phyloP scores from a whole-genome alignment of 805 yeast species.

The Yamadazyma ubonensis region DNA sequence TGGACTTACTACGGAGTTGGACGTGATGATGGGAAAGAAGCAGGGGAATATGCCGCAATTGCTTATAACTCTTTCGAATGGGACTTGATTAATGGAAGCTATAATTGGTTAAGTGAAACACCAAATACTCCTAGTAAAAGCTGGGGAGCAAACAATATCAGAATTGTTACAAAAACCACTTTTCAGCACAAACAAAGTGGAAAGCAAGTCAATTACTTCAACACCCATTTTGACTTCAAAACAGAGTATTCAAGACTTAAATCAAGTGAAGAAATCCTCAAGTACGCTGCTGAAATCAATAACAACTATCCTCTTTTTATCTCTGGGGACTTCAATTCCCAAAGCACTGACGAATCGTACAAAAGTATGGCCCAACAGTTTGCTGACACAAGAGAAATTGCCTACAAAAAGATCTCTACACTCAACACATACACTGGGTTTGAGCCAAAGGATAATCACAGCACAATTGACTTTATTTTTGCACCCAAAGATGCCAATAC shows the following conservation, averaged over 20 bases:
- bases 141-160: slow-evolving; percentile 38
- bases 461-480: slow-evolving; percentile 34
- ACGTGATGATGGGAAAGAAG: slow-evolving; percentile 49
- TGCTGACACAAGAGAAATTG: slow-evolving; percentile 29
- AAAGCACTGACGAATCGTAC: not conserved
- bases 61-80: slow-evolving; percentile 39
- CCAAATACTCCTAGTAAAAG: slow-evolving; percentile 49
- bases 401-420: slow-evolving; percentile 21
- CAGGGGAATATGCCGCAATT: slow-evolving; percentile 54
- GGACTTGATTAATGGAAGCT: slow-evolving; percentile 35
- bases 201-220: slow-evolving; percentile 30
- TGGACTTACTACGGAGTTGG: slow-evolving; percentile 49
- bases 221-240: slow-evolving; percentile 52
- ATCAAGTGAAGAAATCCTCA: not conserved
- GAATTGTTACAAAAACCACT: slow-evolving; percentile 39
- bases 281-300: not conserved
- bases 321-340: slow-evolving; percentile 2
- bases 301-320: not conserved
- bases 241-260: slow-evolving; percentile 15
- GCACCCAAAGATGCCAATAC: slow-evolving; percentile 9
- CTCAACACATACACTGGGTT: slow-evolving; percentile 41
- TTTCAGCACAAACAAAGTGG: slow-evolving; percentile 20
- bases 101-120: slow-evolving; percentile 53
- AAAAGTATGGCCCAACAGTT: slow-evolving; percentile 12
- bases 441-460: slow-evolving; percentile 10